Base-by-base conservation (phyloP, 2,329 filamentous ascomycete species). In the Pseudocercospora macadamiae region DNA sequence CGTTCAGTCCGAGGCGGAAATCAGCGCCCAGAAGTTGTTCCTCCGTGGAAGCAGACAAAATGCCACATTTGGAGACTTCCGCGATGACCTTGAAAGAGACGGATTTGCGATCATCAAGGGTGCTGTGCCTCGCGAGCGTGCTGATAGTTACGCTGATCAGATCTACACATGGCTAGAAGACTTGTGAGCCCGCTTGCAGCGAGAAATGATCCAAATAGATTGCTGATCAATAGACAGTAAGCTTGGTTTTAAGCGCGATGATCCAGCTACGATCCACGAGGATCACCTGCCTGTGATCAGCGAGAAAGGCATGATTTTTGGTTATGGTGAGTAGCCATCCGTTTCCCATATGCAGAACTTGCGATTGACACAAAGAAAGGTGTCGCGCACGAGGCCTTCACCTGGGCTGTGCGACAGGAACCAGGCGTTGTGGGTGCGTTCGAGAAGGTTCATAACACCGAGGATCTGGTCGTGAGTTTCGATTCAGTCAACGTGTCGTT, bases 391-490 rank as follows among this genome's bases (percentile, higher is more conserved):
- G 77, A 79, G 63, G 71, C 71, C 32, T 77, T 76, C 53, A 71
- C 76, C 51, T 79, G 77, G 76, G 73, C 68, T 5, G 69, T 73
- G 9, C 70, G 75, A 2, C 65, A 67, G 19, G 76, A 79, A 60
- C 76, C 74, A 0, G 72, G 68, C 8, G 70, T 79, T 0, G n/a
- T 78, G 12, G 72, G 73, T 3, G 64, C 69, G 3, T 76, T 76
- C 45, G 65, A 60, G 8, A 68, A 64, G 16, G 62, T 81, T 3
- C 80, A 76, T 56, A 73, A 73, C 14, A 79, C 77, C 1, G 66
- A 76, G 48, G 79, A 82, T 48, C 66, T 82, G 19, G 74, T 82
- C 21, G 80, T 80, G 1, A 81, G 79, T 0, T 82, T 81, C 60
- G 80, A 82, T 59, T 76, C 76, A 6, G 69, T 80, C 61, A 80